Evolutionary conservation across 495 filamentous ascomycete genomes (phyloP).

Genomic region (Cenococcum geophilum): DNA sequence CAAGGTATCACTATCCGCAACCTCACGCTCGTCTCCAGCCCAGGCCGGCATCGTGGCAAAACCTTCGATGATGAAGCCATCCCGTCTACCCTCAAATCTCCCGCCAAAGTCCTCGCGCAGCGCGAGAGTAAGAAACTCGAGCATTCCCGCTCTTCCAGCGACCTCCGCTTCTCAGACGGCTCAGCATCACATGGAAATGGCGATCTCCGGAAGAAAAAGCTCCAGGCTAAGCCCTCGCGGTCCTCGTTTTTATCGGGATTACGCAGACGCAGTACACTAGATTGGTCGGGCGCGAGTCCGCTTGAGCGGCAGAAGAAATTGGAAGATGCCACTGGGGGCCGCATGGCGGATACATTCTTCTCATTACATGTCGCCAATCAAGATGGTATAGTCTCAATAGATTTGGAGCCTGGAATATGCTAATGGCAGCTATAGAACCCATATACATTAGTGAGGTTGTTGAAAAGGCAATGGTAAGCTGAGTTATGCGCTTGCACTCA

Average conservation of each 20-base stretch:
- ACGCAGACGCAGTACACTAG: constrained; percentile 61
- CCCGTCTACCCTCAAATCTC: constrained; percentile 57
- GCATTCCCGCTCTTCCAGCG: constrained; percentile 68
- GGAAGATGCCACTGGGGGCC: constrained; percentile 61
- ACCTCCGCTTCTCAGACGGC: constrained; percentile 42
- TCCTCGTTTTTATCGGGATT: constrained; percentile 31
- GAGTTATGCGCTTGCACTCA: not conserved
- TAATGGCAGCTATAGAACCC: constrained; percentile 51
- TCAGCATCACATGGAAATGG: constrained; percentile 15
- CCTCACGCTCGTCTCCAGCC: constrained; percentile 53
- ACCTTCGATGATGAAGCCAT: constrained; percentile 84
- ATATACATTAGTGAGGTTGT: constrained; percentile 86
- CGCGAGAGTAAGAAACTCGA: constrained; percentile 52
- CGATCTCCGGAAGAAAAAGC: constrained; percentile 13
- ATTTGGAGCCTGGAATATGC: not conserved
- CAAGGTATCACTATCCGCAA: constrained; percentile 85
- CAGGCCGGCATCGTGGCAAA: constrained; percentile 51
- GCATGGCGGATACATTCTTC: constrained; percentile 86
- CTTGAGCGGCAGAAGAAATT: constrained; percentile 65
- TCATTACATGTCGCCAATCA: constrained; percentile 56
- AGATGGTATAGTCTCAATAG: constrained; percentile 27
- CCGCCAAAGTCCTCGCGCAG: constrained; percentile 60
- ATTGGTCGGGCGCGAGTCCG: constrained; percentile 62
- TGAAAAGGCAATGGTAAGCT: constrained; percentile 59
- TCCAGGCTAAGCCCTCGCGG: constrained; percentile 6